Base-by-base conservation (phyloP, 352 stramenopile genomes). In the Pythium plurisporium region DNA sequence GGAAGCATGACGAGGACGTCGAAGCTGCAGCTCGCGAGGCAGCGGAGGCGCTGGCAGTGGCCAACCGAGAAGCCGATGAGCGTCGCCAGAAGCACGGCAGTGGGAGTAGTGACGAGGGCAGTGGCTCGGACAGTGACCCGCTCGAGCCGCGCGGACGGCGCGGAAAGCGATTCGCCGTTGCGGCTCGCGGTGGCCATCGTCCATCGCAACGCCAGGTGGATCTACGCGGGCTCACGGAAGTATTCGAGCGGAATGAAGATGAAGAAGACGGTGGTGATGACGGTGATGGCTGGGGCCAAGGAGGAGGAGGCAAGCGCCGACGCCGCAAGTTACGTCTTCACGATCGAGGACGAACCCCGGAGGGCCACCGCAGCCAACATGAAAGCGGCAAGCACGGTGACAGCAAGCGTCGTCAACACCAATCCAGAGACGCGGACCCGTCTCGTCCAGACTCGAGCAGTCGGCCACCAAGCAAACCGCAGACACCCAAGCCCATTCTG, bases 201-300 rank as follows among this genome's bases (percentile, higher is more conserved):
- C 37, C 41, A 5, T 46, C 44, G n/a, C 69, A 59, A 15, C 68
- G 72, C 27, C 72, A 82, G 27, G 66, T 86, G 6, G 74, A 86
- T 37, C 46, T 88, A 11, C 73, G 65, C 17, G 70, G 70, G 1
- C 73, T 89, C 27, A 78, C 65, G 0, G 72, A 79, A n/a, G 75
- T 59, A 0, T 86, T 79, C 50, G 75, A 88, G n/a, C 56, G 65
- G 30, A 58, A 67, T 14, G 65, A 74, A 29, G 58, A 67, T 12
- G 61, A 69, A 22, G 75, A 88, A 8, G 61, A 69, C 26, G 51
- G 65, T 10, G 65, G 72, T 33, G 58, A 68, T 10, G 57, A 68
- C 14, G 67, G 52, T 2, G 69, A 70, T 6, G 67, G 65, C 4
- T 40, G 63, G 2, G 60, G 62, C 2, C 43, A 64, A 2, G 12